Percentiles rank a stretch among this genome's conserved stretches.
Conservation (phyloP, 768 basidiomycete genomes). For the Suillus lakei region DNA sequence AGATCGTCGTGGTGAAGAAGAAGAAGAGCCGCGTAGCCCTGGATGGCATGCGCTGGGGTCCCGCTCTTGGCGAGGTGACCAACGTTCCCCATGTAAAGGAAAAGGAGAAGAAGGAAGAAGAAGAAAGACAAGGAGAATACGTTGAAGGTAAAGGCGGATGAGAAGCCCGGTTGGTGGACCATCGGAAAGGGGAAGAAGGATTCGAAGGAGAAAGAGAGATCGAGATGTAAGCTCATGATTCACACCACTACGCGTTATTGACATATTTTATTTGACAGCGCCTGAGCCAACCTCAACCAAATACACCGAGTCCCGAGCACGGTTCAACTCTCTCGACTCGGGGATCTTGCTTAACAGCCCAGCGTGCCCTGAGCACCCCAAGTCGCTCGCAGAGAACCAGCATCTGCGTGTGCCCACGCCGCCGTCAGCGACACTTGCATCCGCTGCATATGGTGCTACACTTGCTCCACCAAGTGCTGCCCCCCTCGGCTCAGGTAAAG, state of each 20-base stretch:
- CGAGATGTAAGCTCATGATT: constrained; percentile 30
- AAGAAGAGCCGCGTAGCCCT: constrained; percentile 68
- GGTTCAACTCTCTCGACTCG: constrained; percentile 70
- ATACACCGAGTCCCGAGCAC: constrained; percentile 43
- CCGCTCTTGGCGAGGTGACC: constrained; percentile 59
- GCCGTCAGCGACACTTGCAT: constrained; percentile 36
- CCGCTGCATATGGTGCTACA: constrained; percentile 31
- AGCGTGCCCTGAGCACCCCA: constrained; percentile 18
- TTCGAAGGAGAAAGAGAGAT: constrained; percentile 62
- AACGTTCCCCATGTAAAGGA: constrained; percentile 47
- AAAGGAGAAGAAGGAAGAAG: constrained; percentile 40
- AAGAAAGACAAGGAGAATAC: constrained; percentile 37
- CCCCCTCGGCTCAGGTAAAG: constrained; percentile 38
- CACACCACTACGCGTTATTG: constrained; percentile 2
- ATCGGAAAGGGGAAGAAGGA: constrained; percentile 77
- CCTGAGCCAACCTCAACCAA: constrained; percentile 45
- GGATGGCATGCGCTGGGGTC: constrained; percentile 60
- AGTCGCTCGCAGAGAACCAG: constrained; percentile 15
- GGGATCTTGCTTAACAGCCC: constrained; percentile 39
- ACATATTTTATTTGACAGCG: constrained; percentile 35
- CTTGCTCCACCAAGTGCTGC: constrained; percentile 42
- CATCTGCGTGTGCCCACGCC: constrained; percentile 25
- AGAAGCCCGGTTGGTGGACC: constrained; percentile 81
- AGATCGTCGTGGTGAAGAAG: constrained; percentile 78
- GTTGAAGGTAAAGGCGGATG: constrained; percentile 47